Base-by-base conservation (phyloP, 202 grass and related monocot genomes). In the Bolboschoenoplectus hybrid region DNA sequence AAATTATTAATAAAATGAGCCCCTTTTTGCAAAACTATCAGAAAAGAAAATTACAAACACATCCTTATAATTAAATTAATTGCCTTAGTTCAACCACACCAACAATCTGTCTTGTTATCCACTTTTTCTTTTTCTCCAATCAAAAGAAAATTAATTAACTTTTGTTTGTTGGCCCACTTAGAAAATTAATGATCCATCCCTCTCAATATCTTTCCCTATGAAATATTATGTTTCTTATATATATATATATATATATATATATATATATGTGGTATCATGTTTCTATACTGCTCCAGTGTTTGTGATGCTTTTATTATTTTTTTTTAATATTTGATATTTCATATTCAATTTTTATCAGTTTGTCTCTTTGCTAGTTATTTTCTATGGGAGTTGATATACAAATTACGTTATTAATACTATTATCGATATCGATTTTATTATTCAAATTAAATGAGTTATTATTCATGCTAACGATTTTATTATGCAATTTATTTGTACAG, bases 1-100 rank as follows among this genome's bases (percentile, higher is more conserved):
- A 11, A 4, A 20, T 9, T 32, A 44, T 50, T 4, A 20, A 74
- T 74, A 49, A 50, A 26, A 26, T 32, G 1, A 55, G 50, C 26
- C 19, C 5, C 53, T 20, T 5, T 53, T 12, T 52, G 47, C 46
- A 74, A 75, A 26, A 53, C 10, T 53, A 53, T 6, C 4, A 53
- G 7, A 32, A 73, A 1, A 26, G n/a, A 72, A 73, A 11, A 77
- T 9, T 38, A 26, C 0, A 39, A 3, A 50, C 2, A 38, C 5
- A 56, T 53, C 12, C 26, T 77, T 56, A 1, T 77, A 50, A 26
- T 26, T 26, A 26, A 26, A 26, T 26, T 26, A 26, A 77, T 77
- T 53, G 46, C 26, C 4, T 76, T 55, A 9, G 73, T 13, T 76
- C 49, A 76, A 76, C 73, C 26, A 76, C 12, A 51, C 73, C 73